These are phyloP conservation scores for Closterium sp. DNA, from an alignment of 139 green algal genomes.

Conservation along the genomic window DNA sequence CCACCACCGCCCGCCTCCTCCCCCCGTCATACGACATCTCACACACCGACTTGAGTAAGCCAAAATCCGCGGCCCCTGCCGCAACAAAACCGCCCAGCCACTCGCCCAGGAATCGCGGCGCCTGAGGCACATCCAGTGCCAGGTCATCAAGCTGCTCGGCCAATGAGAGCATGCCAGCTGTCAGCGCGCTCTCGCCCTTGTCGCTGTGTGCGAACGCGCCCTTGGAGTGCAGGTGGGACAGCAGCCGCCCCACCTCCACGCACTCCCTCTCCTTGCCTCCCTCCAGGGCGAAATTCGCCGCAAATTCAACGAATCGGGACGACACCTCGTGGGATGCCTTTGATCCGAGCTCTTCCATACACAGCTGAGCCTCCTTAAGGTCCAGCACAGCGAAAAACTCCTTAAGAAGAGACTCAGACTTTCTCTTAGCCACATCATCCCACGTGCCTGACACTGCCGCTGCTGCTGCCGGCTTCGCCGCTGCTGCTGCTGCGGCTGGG, in stretches of 20 bases:
- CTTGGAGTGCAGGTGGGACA: background rate
- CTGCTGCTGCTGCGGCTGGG: conserved; percentile 26
- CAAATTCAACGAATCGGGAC: background rate
- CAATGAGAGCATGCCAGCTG: background rate
- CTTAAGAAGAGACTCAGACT: conserved; percentile 43
- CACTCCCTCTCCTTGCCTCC: background rate
- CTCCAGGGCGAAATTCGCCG: background rate
- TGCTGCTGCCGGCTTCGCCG: conserved; percentile 3
- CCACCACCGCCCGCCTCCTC: background rate
- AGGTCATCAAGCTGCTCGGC: background rate
- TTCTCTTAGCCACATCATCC: conserved; percentile 23
- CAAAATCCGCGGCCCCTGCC: background rate
- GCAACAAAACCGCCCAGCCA: background rate
- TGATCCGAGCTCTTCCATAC: conserved; percentile 41
- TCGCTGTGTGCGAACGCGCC: background rate
- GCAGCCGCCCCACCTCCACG: background rate
- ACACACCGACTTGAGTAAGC: background rate
- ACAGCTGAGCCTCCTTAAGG: conserved; percentile 50
- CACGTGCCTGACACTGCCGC: background rate
- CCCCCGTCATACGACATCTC: background rate
- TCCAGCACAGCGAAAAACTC: conserved; percentile 43
- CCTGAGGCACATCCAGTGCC: background rate
- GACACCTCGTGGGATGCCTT: background rate
- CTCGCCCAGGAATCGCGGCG: background rate
- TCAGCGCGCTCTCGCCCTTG: background rate